Conservation (phyloP, 2,329 filamentous ascomycete species). For the Trichophyton verrucosum region DNA sequence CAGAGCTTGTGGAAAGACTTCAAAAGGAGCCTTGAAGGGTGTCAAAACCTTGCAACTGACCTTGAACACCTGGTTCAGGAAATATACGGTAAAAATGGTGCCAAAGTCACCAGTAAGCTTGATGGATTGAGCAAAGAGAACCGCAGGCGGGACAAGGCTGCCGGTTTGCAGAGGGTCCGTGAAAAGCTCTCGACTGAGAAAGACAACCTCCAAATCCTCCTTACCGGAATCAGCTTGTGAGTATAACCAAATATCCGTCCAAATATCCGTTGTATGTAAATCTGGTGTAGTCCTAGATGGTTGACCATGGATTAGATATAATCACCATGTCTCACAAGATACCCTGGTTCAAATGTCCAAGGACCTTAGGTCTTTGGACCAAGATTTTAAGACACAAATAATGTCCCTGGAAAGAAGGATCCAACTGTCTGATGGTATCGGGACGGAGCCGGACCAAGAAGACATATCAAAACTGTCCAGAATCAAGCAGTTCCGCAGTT, state of each 20-base stretch:
- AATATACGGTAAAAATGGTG: constrained; percentile 8
- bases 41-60: neutral
- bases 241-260: neutral
- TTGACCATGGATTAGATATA: neutral
- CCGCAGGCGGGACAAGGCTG: constrained; percentile 8
- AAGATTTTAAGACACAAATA: neutral
- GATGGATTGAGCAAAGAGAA: constrained; percentile 13
- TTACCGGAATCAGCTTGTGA: constrained; percentile 11
- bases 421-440: neutral
- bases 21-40: neutral
- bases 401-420: neutral
- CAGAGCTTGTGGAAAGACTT: constrained; percentile 5
- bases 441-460: neutral
- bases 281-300: neutral
- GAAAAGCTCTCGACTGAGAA: constrained; percentile 10
- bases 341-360: neutral
- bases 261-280: no score
- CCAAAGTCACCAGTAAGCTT: constrained; percentile 14
- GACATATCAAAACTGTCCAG: neutral
- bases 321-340: neutral
- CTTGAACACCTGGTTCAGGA: constrained; percentile 8
- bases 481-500: neutral
- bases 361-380: neutral
- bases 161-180: constrained; percentile 3
- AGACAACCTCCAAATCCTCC: constrained; percentile 9